Conservation (phyloP, 2,329 filamentous ascomycete genomes). For the Pseudogymnoascus sp. region DNA sequence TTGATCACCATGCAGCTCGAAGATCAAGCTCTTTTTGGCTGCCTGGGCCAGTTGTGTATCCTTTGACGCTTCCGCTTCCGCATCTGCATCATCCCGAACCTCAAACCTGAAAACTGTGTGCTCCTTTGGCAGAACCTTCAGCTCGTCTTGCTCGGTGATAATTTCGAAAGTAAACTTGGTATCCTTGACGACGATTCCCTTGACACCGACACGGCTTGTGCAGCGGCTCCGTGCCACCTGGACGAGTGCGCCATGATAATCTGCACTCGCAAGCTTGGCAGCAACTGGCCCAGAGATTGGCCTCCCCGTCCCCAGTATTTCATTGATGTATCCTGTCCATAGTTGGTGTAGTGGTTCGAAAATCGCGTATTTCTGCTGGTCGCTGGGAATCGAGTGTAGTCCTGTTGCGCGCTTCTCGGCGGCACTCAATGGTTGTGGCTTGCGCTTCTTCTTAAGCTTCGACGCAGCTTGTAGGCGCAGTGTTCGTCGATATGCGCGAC, state of each 20-base stretch:
- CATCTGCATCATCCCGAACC: constrained; percentile 35
- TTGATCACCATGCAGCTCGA: constrained; percentile 82
- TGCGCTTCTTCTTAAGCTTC: constrained; percentile 36
- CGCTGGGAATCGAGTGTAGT: constrained; percentile 65
- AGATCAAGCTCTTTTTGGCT: constrained; percentile 48
- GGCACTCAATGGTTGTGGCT: constrained; percentile 66
- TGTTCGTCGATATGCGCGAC: constrained; percentile 43
- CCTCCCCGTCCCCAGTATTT: constrained; percentile 56
- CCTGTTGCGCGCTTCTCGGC: constrained; percentile 66
- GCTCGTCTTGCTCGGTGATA: constrained; percentile 59
- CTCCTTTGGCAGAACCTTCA: constrained; percentile 84
- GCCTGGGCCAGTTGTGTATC: constrained; percentile 20
- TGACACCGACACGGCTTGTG: constrained; percentile 70
- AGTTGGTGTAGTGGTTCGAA: constrained; percentile 71
- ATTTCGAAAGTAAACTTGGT: constrained; percentile 80
- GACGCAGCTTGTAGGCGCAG: constrained; percentile 31
- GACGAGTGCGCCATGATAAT: constrained; percentile 81
- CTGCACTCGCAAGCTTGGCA: constrained; percentile 73
- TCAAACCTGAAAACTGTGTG: constrained; percentile 76
- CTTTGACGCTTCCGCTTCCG: constrained; percentile 18
- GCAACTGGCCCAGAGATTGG: constrained; percentile 40
- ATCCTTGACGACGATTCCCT: constrained; percentile 83
- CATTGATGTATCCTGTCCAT: constrained; percentile 80
- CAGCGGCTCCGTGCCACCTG: constrained; percentile 79
- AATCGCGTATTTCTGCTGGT: constrained; percentile 62